Evolutionary conservation across 192 early-diverging fungal species (phyloP), one percentile per base, ranked within the genome.

Genomic region (Rhizophlyctis rosea): DNA sequence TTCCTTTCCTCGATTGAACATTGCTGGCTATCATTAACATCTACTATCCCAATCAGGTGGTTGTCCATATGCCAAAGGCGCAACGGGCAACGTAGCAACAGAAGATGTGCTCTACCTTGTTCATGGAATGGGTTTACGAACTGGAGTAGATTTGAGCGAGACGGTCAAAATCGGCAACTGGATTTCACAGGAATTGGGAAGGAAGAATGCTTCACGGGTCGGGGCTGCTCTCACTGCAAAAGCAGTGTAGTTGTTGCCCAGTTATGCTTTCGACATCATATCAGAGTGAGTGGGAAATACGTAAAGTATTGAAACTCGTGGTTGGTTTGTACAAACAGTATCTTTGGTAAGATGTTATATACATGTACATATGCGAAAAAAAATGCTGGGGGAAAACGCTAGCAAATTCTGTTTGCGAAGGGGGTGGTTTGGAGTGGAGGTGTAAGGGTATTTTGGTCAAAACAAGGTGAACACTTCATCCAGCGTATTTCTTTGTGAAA

Each of bases 81-180:
- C 96, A 4, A 92, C 88, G 14, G 96, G 96, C 21, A 98, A 98
- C 72, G 96, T 98, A 0, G 89, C 91, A 4, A 94, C 94, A 0
- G 96, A 98, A 73, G 94, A 96, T 66, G 93, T 98, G 1, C 88
- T 96, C 1, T 94, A 96, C 65, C 87, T 94, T 83, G 81, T 98
- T 11, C 70, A 93, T 11, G 91, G 91, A 30, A 75, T 90, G 69
- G 91, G 92, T 0, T 90, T 88, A 63, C 67, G 81, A 25, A 95
- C 96, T 0, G 89, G 89, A 3, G 81, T 93, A 9, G 78, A 94
- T 73, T 71, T 98, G 52, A 50, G 76, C 25, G 78, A 83, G 65
- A 80, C 94, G 27, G 83, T 90, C 27, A 64, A 72, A 24, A 79
- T 87, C 61, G 96, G 96, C n/a, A 69, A 90, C 69, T 94, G 85